Percentiles rank a stretch among this genome's conserved stretches.
These are phyloP conservation scores for Macrophomina phaseolina DNA, from an alignment of 2,329 filamentous ascomycete species.

Conservation along the genomic window DNA sequence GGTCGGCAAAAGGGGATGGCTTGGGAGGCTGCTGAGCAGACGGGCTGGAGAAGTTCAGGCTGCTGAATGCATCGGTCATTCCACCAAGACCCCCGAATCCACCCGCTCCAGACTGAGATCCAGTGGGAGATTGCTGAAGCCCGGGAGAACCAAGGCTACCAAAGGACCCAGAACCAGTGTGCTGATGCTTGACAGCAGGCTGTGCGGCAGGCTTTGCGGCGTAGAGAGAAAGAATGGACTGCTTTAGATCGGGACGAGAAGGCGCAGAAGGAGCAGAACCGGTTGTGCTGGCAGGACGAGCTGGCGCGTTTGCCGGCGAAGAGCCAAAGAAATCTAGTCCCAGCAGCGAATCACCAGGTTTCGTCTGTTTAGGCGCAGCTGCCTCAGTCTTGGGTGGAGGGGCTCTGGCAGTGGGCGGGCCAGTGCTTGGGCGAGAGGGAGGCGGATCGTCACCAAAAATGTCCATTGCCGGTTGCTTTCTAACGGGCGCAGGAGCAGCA, in stretches of 20 bases:
- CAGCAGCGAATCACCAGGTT: constrained; percentile 82
- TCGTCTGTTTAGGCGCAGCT: constrained; percentile 65
- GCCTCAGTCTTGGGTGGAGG: constrained; percentile 70
- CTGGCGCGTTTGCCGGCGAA: constrained; percentile 63
- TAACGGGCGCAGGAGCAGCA: constrained; percentile 30
- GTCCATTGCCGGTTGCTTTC: constrained; percentile 62
- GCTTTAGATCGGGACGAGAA: constrained; percentile 91
- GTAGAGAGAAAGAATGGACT: constrained; percentile 95
- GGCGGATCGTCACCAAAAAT: constrained; percentile 80
- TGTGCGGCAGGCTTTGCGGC: constrained; percentile 83
- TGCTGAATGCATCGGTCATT: constrained; percentile 81
- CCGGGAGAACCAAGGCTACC: constrained; percentile 57
- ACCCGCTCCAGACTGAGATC: constrained; percentile 44
- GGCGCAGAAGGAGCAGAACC: constrained; percentile 62
- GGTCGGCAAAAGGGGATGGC: constrained; percentile 68
- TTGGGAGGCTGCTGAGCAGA: constrained; percentile 58
- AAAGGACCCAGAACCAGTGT: constrained; percentile 60
- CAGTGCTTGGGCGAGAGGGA: constrained; percentile 72
- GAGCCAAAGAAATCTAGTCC: constrained; percentile 92
- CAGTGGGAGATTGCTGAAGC: constrained; percentile 34
- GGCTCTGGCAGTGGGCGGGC: constrained; percentile 65
- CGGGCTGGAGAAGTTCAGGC: constrained; percentile 64
- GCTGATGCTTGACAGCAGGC: constrained; percentile 55
- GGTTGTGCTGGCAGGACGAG: constrained; percentile 77
- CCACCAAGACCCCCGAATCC: constrained; percentile 54